Conservation (phyloP, 805 yeast species). For the Candida maris region DNA sequence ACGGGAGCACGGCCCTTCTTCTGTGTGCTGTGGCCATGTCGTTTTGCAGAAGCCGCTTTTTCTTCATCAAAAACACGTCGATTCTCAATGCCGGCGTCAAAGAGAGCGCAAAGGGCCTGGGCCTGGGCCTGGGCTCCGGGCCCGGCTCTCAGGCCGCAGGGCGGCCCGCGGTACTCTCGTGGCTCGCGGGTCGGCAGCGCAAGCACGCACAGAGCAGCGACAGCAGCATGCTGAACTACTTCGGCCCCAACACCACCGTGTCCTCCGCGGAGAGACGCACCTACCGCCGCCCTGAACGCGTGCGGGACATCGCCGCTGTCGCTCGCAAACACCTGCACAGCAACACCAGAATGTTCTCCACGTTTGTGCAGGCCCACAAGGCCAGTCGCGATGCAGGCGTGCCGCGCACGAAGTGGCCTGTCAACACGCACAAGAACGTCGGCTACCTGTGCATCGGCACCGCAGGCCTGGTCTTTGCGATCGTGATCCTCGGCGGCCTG, state of each 20-base stretch:
- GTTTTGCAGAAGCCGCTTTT: constrained; percentile 52
- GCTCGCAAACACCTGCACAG: neutral
- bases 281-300: no score
- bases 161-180: neutral
- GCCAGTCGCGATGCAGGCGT: constrained; percentile 3
- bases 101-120: constrained; percentile 6
- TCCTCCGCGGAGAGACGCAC: neutral
- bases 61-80: constrained; percentile 52
- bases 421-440: constrained; percentile 53
- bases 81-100: constrained; percentile 32
- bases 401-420: constrained; percentile 30
- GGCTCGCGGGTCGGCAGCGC: neutral
- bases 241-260: neutral
- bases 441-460: constrained; percentile 89
- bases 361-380: constrained; percentile 6
- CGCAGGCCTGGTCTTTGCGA: constrained; percentile 87
- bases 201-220: neutral
- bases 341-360: constrained; percentile 15
- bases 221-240: neutral
- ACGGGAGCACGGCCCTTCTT: no score
- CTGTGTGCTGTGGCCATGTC: no score
- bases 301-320: neutral
- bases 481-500: constrained; percentile 93
- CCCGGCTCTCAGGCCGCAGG: no score
- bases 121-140: no score